Conservation (phyloP, 2,329 filamentous ascomycete genomes). For the Fusarium sp. region DNA sequence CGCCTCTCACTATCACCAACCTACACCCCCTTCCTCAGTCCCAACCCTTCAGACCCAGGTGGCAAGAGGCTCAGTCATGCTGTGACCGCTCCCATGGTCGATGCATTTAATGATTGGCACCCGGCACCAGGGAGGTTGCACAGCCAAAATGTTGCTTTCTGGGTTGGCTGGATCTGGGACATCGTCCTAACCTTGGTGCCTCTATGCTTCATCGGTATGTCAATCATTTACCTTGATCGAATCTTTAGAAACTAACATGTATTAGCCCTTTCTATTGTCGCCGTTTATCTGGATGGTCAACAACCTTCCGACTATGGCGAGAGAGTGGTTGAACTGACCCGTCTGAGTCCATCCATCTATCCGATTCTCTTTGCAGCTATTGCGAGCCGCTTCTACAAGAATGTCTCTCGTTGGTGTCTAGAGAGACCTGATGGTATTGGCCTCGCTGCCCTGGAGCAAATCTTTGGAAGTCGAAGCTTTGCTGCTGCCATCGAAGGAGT, state of each 20-base stretch:
- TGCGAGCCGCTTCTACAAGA: constrained; percentile 13
- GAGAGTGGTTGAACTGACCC: background rate
- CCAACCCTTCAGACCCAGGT: background rate
- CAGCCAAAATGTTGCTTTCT: background rate
- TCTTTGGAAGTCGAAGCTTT: constrained; percentile 26
- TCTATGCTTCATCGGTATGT: background rate
- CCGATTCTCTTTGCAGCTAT: constrained; percentile 17
- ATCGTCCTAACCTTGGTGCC: background rate
- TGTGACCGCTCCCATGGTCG: background rate
- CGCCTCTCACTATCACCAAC: background rate
- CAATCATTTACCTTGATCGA: background rate
- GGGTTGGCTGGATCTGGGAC: background rate
- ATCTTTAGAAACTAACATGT: background rate
- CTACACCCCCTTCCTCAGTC: background rate
- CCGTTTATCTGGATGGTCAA: background rate
- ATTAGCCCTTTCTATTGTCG: background rate
- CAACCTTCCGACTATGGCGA: background rate
- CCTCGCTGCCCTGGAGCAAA: constrained; percentile 16
- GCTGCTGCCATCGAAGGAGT: constrained; percentile 13
- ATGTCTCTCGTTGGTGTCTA: constrained; percentile 6
- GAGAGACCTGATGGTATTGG: constrained; percentile 10
- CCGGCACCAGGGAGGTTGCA: background rate
- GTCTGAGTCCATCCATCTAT: constrained; percentile 9
- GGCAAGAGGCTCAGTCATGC: background rate
- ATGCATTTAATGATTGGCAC: background rate